These are phyloP conservation scores for Zygosaccharomyces sapae DNA, from an alignment of 1,139 yeast genomes.

Conservation along the genomic window DNA sequence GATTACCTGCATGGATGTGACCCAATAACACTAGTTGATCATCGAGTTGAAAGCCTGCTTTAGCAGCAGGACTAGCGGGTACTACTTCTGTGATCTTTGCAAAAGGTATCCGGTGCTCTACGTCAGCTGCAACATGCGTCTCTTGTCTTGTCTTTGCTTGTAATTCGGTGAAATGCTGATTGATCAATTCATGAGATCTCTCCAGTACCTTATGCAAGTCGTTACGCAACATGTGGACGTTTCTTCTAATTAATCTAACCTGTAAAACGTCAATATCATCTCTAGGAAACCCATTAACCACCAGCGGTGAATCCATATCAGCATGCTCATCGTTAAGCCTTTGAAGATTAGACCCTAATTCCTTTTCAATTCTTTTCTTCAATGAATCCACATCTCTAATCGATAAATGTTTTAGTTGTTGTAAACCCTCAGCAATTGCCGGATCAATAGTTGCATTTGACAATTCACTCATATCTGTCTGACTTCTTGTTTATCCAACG, in stretches of 20 bases:
- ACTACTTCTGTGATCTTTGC: slow-evolving; percentile 51
- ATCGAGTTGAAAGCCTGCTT: slow-evolving; percentile 39
- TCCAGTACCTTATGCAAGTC: slow-evolving; percentile 54
- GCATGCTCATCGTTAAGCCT: slow-evolving; percentile 38
- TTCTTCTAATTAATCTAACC: slow-evolving; percentile 56
- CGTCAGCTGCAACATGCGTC: slow-evolving; percentile 3
- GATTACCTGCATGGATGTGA: slow-evolving; percentile 50
- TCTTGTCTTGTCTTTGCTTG: slow-evolving; percentile 10
- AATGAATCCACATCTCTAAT: slow-evolving; percentile 14
- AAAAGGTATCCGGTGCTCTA: slow-evolving; percentile 46
- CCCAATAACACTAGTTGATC: slow-evolving; percentile 57
- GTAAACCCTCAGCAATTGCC: slow-evolving; percentile 6
- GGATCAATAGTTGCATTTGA: slow-evolving; percentile 9
- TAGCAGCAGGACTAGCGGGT: slow-evolving; percentile 46
- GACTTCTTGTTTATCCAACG: not conserved
- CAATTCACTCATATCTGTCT: slow-evolving; percentile 4
- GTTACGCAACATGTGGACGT: slow-evolving; percentile 63
- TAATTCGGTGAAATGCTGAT: slow-evolving; percentile 39
- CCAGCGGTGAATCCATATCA: slow-evolving; percentile 61
- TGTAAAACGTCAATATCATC: slow-evolving; percentile 75
- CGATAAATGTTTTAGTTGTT: slow-evolving; percentile 10
- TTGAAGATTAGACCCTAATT: slow-evolving; percentile 19
- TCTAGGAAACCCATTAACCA: slow-evolving; percentile 85
- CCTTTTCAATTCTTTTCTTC: slow-evolving; percentile 23
- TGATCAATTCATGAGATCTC: slow-evolving; percentile 46